Evolutionary conservation across 495 filamentous ascomycete species (phyloP).

Genomic region (Elasticomyces elasticus): DNA sequence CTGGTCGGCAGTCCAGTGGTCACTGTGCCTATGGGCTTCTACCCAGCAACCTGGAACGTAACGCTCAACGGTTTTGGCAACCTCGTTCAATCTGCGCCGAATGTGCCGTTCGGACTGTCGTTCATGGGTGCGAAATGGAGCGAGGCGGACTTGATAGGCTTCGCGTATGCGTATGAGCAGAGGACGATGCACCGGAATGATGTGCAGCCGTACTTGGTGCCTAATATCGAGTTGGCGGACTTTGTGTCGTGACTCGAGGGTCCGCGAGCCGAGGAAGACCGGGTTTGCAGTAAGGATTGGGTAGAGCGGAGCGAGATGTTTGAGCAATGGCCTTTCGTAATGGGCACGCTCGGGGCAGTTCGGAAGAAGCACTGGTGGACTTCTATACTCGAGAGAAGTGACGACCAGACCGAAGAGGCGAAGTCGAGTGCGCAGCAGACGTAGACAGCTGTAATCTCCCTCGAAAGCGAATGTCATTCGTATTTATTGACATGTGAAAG

Average conservation of each 20-base stretch:
- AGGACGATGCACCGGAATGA: constrained; percentile 42
- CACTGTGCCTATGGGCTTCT: constrained; percentile 45
- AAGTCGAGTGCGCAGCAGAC: neutral
- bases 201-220: constrained; percentile 39
- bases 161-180: constrained; percentile 62
- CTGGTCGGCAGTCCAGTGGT: constrained; percentile 42
- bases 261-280: neutral
- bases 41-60: constrained; percentile 38
- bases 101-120: constrained; percentile 48
- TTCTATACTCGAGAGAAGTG: neutral
- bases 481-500: neutral
- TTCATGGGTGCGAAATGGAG: constrained; percentile 49
- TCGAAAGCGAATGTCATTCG: neutral
- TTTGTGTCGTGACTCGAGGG: constrained; percentile 17
- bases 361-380: constrained; percentile 6
- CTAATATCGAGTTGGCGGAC: constrained; percentile 37
- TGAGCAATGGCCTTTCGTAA: constrained; percentile 6
- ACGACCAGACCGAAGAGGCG: neutral
- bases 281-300: constrained; percentile 11
- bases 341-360: constrained; percentile 5
- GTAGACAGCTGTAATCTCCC: neutral
- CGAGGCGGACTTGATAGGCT: constrained; percentile 48
- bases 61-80: constrained; percentile 32
- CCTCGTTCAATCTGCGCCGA: constrained; percentile 38
- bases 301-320: constrained; percentile 10